These are phyloP conservation scores for Quercus berberidifolia DNA, from an alignment of 306 rosid genomes.

Conservation along the genomic window DNA sequence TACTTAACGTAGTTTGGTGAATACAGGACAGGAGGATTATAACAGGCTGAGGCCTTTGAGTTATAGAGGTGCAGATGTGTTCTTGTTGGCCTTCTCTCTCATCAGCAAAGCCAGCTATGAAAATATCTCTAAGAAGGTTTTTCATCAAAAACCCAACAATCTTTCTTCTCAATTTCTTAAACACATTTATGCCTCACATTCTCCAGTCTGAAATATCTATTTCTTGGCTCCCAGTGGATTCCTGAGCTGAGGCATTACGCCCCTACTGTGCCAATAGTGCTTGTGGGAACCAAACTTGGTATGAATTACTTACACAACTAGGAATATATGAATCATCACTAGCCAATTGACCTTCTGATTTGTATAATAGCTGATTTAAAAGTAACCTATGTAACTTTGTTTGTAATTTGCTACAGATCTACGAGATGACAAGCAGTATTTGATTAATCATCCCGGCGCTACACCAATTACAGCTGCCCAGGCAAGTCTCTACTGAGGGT, in stretches of 20 bases:
- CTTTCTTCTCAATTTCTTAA: neutral
- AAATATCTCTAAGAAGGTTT: slow-evolving; percentile 84
- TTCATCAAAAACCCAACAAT: neutral
- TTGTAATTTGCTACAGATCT: slow-evolving; percentile 30
- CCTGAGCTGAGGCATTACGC: slow-evolving; percentile 54
- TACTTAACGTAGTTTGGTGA: slow-evolving; percentile 9
- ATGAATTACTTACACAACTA: neutral
- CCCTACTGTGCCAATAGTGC: slow-evolving; percentile 51
- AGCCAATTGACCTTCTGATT: no score
- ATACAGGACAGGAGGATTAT: slow-evolving; percentile 88
- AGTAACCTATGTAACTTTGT: neutral
- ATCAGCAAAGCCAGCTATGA: slow-evolving; percentile 96
- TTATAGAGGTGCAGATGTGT: slow-evolving; percentile 96
- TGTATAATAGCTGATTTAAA: neutral
- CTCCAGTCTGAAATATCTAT: neutral
- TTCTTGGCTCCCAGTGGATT: slow-evolving; percentile 34
- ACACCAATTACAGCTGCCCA: slow-evolving; percentile 38
- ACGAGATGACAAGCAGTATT: slow-evolving; percentile 41
- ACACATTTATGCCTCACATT: neutral
- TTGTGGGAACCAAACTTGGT: slow-evolving; percentile 57
- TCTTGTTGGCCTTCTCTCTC: slow-evolving; percentile 86
- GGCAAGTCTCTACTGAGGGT: slow-evolving; percentile 22
- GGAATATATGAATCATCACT: neutral
- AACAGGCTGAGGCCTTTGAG: slow-evolving; percentile 95
- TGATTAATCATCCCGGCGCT: slow-evolving; percentile 45